Conservation (phyloP, 2,329 filamentous ascomycete genomes). For the Diaporthe ampelina region DNA sequence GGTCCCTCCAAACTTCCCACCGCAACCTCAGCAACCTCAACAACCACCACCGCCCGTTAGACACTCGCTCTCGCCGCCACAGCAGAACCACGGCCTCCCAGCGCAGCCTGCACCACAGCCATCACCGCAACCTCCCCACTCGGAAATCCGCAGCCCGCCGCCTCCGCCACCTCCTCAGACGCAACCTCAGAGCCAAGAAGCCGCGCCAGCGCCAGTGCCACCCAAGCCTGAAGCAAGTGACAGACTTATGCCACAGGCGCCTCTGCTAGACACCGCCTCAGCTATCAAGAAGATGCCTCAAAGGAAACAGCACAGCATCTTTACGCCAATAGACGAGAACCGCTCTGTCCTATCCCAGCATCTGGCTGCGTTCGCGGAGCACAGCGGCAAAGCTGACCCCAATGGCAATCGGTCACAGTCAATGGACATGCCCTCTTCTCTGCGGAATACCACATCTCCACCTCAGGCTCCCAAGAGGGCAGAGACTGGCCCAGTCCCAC, state of each 20-base stretch:
- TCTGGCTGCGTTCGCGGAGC: slow-evolving; percentile 75
- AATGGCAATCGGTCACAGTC: slow-evolving; percentile 70
- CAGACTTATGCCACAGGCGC: slow-evolving; percentile 56
- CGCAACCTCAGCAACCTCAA: slow-evolving; percentile 68
- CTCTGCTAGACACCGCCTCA: slow-evolving; percentile 63
- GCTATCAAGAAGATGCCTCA: slow-evolving; percentile 76
- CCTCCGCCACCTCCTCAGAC: slow-evolving; percentile 60
- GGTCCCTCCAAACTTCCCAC: slow-evolving; percentile 75
- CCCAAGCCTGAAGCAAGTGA: slow-evolving; percentile 60
- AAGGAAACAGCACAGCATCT: slow-evolving; percentile 91
- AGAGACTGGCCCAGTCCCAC: slow-evolving; percentile 64
- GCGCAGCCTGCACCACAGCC: slow-evolving; percentile 62
- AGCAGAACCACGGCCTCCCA: slow-evolving; percentile 66
- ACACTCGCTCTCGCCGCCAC: slow-evolving; percentile 71
- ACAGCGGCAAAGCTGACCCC: slow-evolving; percentile 50
- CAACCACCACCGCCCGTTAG: slow-evolving; percentile 63
- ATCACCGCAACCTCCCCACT: slow-evolving; percentile 68
- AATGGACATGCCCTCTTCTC: slow-evolving; percentile 71
- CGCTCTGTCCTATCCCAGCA: slow-evolving; percentile 90
- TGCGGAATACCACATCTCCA: slow-evolving; percentile 68
- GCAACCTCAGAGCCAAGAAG: slow-evolving; percentile 65
- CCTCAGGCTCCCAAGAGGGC: slow-evolving; percentile 65
- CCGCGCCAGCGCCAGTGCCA: slow-evolving; percentile 65
- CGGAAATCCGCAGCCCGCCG: slow-evolving; percentile 48
- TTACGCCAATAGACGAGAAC: slow-evolving; percentile 96